phyloP scores from a whole-genome alignment of 225 moss, liverwort and hornwort species.

The Thuidium tamariscinum region DNA sequence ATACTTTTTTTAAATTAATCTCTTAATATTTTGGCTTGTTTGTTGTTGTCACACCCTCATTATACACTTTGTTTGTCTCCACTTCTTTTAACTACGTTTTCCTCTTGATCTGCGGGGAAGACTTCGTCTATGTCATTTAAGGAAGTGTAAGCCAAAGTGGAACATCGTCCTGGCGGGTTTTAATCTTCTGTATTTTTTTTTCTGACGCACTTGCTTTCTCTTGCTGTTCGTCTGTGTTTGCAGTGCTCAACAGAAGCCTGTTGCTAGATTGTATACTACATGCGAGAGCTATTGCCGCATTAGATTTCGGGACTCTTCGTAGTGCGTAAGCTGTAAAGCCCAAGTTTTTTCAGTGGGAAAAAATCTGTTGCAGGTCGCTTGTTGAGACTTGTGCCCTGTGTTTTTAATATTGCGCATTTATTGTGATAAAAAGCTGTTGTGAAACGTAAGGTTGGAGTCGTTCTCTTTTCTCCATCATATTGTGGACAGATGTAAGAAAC shows the following conservation, averaged over 20 bases:
- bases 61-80: neutral
- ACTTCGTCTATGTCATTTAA: neutral
- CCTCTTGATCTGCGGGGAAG: neutral
- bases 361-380: constrained; percentile 14
- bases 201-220: neutral
- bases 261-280: constrained; percentile 39
- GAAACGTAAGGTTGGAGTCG: neutral
- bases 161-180: neutral
- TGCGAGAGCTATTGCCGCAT: constrained; percentile 26
- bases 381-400: constrained; percentile 3
- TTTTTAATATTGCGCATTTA: neutral
- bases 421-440: constrained; percentile 1
- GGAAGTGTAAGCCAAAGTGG: too few species aligned
- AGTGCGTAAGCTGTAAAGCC: constrained; percentile 22
- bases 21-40: neutral
- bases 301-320: constrained; percentile 10
- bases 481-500: neutral
- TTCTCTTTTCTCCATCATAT: neutral
- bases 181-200: neutral
- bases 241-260: constrained; percentile 12
- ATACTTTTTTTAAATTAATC: neutral
- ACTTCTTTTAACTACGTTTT: neutral
- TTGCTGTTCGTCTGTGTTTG: neutral
- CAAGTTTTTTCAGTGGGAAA: constrained; percentile 17
- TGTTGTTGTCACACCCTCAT: too few species aligned